phyloP scores from a whole-genome alignment of 345 rosid species.

The Melastoma malabathricum region DNA sequence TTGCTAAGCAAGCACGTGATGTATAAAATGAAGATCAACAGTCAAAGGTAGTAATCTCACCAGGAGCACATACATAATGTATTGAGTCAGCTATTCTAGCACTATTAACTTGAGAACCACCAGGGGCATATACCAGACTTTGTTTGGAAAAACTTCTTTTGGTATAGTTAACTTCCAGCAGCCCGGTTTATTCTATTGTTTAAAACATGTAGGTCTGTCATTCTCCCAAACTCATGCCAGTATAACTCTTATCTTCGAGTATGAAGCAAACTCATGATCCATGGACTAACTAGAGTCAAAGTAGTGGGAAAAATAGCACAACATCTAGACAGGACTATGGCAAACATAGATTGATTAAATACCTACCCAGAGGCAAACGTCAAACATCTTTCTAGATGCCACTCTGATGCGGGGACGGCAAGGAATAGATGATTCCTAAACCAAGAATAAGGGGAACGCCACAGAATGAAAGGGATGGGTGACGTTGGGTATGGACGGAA shows the following conservation, averaged over 20 bases:
- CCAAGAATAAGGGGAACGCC: no score
- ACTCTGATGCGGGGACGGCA: no score
- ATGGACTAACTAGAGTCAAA: no score
- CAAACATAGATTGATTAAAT: neutral
- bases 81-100: slow-evolving; percentile 96
- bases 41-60: slow-evolving; percentile 21
- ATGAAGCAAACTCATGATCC: slow-evolving; percentile 3
- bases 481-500: no score
- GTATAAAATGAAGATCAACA: neutral
- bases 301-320: neutral
- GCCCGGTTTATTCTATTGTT: slow-evolving; percentile 87
- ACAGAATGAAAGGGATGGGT: no score
- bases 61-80: slow-evolving; percentile 94
- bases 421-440: no score
- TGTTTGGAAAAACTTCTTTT: slow-evolving; percentile 78
- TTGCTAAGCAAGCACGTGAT: neutral
- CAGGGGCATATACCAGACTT: slow-evolving; percentile 95
- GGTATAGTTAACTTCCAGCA: slow-evolving; percentile 65
- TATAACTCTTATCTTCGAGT: slow-evolving; percentile 88
- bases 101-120: slow-evolving; percentile 96
- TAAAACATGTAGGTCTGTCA: slow-evolving; percentile 71
- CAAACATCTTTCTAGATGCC: no score
- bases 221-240: slow-evolving; percentile 95
- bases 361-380: no score
- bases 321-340: neutral